Evolutionary conservation across 257 asterid genomes (phyloP), one percentile per base, ranked within the genome.

Genomic region (Nicotiana attenuata): DNA sequence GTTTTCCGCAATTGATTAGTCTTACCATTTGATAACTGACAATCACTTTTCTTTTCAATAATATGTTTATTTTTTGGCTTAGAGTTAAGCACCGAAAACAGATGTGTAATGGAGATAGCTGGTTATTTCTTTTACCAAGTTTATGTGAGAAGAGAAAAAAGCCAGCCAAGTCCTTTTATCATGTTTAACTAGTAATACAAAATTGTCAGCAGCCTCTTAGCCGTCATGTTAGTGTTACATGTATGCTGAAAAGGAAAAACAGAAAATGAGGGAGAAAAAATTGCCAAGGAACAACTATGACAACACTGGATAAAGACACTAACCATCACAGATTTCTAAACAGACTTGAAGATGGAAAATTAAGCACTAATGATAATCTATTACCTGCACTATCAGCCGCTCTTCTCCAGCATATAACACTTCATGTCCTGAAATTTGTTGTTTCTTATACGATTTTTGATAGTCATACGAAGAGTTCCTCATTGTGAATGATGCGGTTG

Each of bases 401-500:
- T 75, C 63, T 16, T 52, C 45, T 41, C 41, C 45, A 61, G 76
- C 29, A 59, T 81, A 28, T 50, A 81, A 71, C 78, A 65, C 76
- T 79, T 79, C 60, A 35, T 73, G 66, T 79, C 82, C 56, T 7
- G 79, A 47, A 47, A 24, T 47, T 73, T 59, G 82, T 24, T 78
- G 81, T 63, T 78, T 78, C 77, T 47, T 24, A 20, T 35, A 35
- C 26, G 66, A 19, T 7, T 13, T 8, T 52, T 59, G 60, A 14
- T 45, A 19, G 73, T 16, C 78, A 60, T 33, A 45, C 47, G 31
- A 26, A 77, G 64, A n/a, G 73, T 28, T 68, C 38, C 33, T 88
- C 85, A 91, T 87, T 90, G 97, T 28, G 90, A 87, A 57, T 88
- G 89, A 82, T 85, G 89, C 5, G 93, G 93, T 17, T 88, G 87